Base-by-base conservation (phyloP, 148 eudicot species). In the Persicaria tinctoria region DNA sequence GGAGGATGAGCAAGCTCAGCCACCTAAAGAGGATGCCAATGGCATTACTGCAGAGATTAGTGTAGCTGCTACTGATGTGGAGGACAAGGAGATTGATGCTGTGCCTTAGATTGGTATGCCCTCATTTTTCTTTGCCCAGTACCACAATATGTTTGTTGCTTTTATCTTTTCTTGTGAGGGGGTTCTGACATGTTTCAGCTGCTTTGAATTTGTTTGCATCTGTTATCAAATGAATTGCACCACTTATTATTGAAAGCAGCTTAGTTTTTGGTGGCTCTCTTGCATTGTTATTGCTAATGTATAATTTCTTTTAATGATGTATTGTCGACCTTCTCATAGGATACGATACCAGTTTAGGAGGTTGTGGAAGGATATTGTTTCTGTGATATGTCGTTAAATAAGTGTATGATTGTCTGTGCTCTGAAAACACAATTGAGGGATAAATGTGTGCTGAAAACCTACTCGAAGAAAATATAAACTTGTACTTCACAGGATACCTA, bases 1-100 rank as follows among this genome's bases (percentile, higher is more conserved):
- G 0, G 97, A 94, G 83, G 97, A 94, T 0, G 98, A 94, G 70
- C 97, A 94, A 76, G 92, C 87, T 73, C 97, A 92, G 83, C 96
- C 97, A 0, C 98, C 98, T 50, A 76, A 88, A 12, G 96, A 94
- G 76, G 89, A 85, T 78, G 88, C 74, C 0, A 86, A 82, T 77
- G 89, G 74, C 54, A 11, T 81, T 74, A 51, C 68, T 60, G 84
- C 76, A 0, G 97, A 90, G 66, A 85, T 80, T 75, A 79, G 76
- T 75, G 88, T 84, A 8, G 85, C 87, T 49, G 82, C 86, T 6
- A 84, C 84, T 76, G 97, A 86, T 74, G 86, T 75, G 9, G 95
- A 88, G 72, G 91, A 79, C 60, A 82, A 90, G 83, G 91, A 87
- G 86, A 84, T 87, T 56, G 80, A 76, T 46, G 78, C 86, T 23